Percentiles rank a stretch among this genome's conserved stretches.
These are phyloP conservation scores for Ogataea ganodermae DNA, from an alignment of 805 yeast genomes.

Conservation along the genomic window DNA sequence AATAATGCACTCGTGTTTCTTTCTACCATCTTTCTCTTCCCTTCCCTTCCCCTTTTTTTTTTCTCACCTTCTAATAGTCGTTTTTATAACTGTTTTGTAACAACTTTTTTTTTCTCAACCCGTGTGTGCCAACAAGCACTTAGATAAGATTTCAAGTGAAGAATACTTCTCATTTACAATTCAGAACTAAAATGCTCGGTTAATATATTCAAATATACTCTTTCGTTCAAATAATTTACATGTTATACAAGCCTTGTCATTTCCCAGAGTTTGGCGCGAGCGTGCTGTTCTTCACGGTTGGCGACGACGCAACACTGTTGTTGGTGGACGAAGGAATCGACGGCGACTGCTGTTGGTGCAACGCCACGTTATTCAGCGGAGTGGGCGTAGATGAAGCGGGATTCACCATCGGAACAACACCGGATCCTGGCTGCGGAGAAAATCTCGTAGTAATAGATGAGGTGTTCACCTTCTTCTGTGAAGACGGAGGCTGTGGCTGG, in stretches of 20 bases:
- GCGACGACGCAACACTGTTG: conserved; percentile 19
- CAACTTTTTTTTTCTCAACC: background rate
- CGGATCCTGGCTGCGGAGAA: conserved; percentile 33
- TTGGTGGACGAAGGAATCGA: conserved; percentile 18
- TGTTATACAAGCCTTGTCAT: conserved; percentile 2
- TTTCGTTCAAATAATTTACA: conserved; percentile 5
- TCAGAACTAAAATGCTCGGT: too few relatives aligned
- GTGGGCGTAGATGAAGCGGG: conserved; percentile 5
- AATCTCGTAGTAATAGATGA: conserved; percentile 32
- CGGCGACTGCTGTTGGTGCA: conserved; percentile 11
- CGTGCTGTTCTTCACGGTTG: conserved; percentile 12
- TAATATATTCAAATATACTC: background rate
- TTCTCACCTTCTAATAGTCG: too few relatives aligned
- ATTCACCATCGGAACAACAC: conserved; percentile 18
- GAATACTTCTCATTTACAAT: too few relatives aligned
- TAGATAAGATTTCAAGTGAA: too few relatives aligned
- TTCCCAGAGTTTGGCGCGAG: conserved; percentile 3
- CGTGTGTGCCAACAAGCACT: too few relatives aligned
- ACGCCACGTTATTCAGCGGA: conserved; percentile 1
- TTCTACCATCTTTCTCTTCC: background rate
- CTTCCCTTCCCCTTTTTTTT: background rate
- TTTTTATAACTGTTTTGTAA: too few relatives aligned
- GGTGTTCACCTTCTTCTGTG: conserved; percentile 22
- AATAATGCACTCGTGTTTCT: background rate
- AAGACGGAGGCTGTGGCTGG: conserved; percentile 32